Evolutionary conservation across 2,329 filamentous ascomycete genomes (phyloP), one percentile per base, ranked within the genome.

Genomic region (Aspergillus proliferans): DNA sequence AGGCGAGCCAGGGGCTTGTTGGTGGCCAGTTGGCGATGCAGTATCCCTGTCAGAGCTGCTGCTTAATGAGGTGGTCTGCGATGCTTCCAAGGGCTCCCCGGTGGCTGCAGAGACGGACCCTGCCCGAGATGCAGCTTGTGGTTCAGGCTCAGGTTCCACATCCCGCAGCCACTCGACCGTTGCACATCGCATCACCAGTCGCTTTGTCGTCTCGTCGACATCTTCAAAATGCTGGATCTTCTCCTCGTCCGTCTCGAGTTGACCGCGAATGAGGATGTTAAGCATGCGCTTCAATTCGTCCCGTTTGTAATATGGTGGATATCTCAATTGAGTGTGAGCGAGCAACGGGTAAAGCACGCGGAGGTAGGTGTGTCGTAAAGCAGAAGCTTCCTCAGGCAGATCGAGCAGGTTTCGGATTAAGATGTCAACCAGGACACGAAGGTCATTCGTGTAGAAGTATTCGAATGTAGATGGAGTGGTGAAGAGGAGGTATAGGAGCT

Each of bases 371-470:
- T 98, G 93, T 34, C 92, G 83, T 49, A 98, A 75, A 2, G 81
- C 73, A 12, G 67, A 59, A 9, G 76, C 83, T 65, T 95, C 92
- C 61, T 92, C 86, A 0, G 94, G 93, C 7, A 98, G 77, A 66
- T 98, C 93, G 61, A 97, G 83, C n/a, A 98, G 77, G 62, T 98
- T 98, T 40, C 93, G 87, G 52, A 98, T 88, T 50, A 98, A 90
- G 55, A 98, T 93, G 64, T 98, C 93, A 43, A 97, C 79, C 14
- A 98, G 80, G 4, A 98, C 93, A 50, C 89, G 87, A 26, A 98
- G 77, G 63, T 98, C 93, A 65, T 98, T 98, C 24, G 90, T 96
- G 70, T 97, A 98, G 65, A 98, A 98, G 70, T 97, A 98, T 71
- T 98, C 93, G 67, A 93, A 89, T 0, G 93, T 98, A 14, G 86